Percentiles rank a stretch among this genome's conserved stretches.
Evolutionary conservation across 2,329 filamentous ascomycete species (phyloP).

Genomic region (Geoglossum cookeanum): DNA sequence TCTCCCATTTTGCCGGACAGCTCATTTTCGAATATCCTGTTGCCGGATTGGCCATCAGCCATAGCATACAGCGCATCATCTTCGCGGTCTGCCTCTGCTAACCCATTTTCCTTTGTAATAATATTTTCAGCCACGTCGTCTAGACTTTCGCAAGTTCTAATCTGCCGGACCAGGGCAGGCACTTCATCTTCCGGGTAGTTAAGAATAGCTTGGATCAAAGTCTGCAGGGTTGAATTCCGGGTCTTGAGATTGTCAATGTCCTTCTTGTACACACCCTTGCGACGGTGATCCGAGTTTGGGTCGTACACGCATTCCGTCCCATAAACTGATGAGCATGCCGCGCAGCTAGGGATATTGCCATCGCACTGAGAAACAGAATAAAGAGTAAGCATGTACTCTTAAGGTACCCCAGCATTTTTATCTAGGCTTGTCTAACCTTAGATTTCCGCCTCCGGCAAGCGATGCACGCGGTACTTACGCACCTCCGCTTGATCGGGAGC

Average conservation of each 20-base stretch:
- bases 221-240: constrained; percentile 52
- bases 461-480: constrained; percentile 25
- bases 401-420: too few relatives aligned
- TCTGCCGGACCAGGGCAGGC: constrained; percentile 59
- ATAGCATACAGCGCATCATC: constrained; percentile 1
- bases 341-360: constrained; percentile 76
- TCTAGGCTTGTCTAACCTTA: constrained; percentile 18
- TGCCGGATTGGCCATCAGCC: neutral
- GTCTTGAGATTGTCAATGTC: constrained; percentile 80
- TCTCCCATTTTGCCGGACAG: constrained; percentile 88
- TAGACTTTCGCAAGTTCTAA: constrained; percentile 65
- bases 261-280: constrained; percentile 93
- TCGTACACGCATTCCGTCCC: constrained; percentile 84
- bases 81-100: constrained; percentile 19
- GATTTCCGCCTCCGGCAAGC: constrained; percentile 32
- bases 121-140: constrained; percentile 44
- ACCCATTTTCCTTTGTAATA: constrained; percentile 31
- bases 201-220: constrained; percentile 36
- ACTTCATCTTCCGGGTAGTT: constrained; percentile 83
- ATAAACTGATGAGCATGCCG: constrained; percentile 91
- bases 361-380: constrained; percentile 42
- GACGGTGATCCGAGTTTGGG: constrained; percentile 84
- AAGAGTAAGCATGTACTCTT: neutral
- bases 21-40: constrained; percentile 45
- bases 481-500: constrained; percentile 15